Evolutionary conservation across 75 land plant species (phyloP).

Genomic region (Adiantum capillusveneris): DNA sequence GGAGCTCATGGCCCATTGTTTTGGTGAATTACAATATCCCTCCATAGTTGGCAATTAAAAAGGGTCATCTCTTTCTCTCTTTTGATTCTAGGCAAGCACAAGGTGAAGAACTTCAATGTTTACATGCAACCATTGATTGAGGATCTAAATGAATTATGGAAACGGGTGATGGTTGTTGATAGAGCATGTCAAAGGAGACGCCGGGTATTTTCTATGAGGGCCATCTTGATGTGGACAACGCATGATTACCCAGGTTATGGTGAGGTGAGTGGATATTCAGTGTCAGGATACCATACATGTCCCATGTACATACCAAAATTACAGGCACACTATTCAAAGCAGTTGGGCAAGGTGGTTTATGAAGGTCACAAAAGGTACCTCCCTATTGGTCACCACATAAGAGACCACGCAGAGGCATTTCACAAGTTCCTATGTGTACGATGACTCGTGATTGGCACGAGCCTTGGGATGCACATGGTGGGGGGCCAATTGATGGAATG

Average conservation of each 20-base stretch:
- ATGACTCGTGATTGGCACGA: background rate
- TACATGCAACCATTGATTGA: slow-evolving; percentile 26
- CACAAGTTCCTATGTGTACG: slow-evolving; percentile 7
- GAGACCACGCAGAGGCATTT: background rate
- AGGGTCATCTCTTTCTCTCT: slow-evolving; percentile 22
- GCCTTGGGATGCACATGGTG: background rate
- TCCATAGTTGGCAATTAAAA: slow-evolving; percentile 36
- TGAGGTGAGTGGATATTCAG: slow-evolving; percentile 18
- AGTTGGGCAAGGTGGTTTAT: slow-evolving; percentile 16
- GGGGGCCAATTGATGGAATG: background rate
- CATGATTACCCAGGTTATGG: slow-evolving; percentile 42
- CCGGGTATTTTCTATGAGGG: slow-evolving; percentile 13
- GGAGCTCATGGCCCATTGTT: slow-evolving; percentile 37
- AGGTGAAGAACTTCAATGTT: slow-evolving; percentile 30
- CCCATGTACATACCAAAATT: slow-evolving; percentile 17
- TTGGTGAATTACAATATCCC: slow-evolving; percentile 39
- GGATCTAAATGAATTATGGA: slow-evolving; percentile 37
- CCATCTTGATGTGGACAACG: slow-evolving; percentile 31
- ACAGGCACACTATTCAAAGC: background rate
- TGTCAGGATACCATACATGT: slow-evolving; percentile 31
- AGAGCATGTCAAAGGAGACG: slow-evolving; percentile 14
- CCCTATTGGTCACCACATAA: background rate
- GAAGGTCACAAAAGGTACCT: slow-evolving; percentile 30
- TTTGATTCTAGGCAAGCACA: slow-evolving; percentile 23
- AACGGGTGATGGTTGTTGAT: slow-evolving; percentile 1